A percentile compares a stretch with the other conserved stretches of the same genome.
Conservation (phyloP, 192 early-diverging fungal species). For the Podila verticillata region DNA sequence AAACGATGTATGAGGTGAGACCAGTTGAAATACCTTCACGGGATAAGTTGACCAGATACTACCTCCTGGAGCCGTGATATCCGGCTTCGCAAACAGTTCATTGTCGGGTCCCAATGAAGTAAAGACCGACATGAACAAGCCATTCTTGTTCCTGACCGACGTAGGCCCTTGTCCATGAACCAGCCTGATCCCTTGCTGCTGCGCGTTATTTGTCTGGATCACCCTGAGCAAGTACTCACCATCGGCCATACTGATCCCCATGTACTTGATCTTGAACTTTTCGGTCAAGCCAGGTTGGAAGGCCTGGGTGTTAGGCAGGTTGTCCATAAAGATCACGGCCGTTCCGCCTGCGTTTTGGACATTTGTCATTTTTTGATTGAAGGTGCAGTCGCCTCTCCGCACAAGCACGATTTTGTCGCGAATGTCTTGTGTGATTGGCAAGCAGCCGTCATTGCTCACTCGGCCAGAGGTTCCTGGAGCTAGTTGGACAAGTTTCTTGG, state of each 20-base stretch:
- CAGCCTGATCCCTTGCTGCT: slow-evolving; percentile 40
- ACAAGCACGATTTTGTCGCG: slow-evolving; percentile 63
- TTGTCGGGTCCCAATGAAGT: slow-evolving; percentile 74
- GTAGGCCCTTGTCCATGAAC: slow-evolving; percentile 38
- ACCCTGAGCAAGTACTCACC: slow-evolving; percentile 56
- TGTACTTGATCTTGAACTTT: slow-evolving; percentile 46
- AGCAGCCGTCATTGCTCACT: slow-evolving; percentile 62
- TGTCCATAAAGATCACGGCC: slow-evolving; percentile 69
- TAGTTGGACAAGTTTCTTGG: slow-evolving; percentile 34
- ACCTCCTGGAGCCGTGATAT: slow-evolving; percentile 63
- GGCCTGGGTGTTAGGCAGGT: neutral
- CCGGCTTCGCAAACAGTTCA: slow-evolving; percentile 68
- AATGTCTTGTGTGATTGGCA: slow-evolving; percentile 31
- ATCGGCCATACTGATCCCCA: slow-evolving; percentile 54
- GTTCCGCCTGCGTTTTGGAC: slow-evolving; percentile 64
- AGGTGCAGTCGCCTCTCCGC: slow-evolving; percentile 71
- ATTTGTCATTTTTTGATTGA: slow-evolving; percentile 62
- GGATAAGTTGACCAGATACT: slow-evolving; percentile 65
- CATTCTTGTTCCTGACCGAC: slow-evolving; percentile 50
- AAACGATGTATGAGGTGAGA: no score
- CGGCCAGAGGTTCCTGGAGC: slow-evolving; percentile 35
- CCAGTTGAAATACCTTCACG: slow-evolving; percentile 14
- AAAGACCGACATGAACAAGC: slow-evolving; percentile 70
- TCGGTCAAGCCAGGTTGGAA: slow-evolving; percentile 15
- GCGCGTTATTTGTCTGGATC: slow-evolving; percentile 24